Conservation (phyloP, 2,329 filamentous ascomycete species). For the Fusarium sp. region DNA sequence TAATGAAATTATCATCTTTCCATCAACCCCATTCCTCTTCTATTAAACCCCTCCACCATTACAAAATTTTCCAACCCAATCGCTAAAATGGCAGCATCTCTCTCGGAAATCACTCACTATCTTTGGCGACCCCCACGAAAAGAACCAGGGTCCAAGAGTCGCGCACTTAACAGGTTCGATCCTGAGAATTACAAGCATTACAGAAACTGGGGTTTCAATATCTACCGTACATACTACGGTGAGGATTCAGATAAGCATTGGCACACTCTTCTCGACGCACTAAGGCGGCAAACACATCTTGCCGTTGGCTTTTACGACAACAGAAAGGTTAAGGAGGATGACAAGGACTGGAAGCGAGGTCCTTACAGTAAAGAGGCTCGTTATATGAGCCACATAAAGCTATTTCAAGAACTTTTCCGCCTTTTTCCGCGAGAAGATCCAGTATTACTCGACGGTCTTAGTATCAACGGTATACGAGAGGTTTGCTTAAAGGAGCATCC, state of each 20-base stretch:
- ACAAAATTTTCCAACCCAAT: no score
- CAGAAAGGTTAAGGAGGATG: background rate
- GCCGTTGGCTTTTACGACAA: constrained; percentile 1
- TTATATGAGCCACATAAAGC: background rate
- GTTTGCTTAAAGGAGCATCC: background rate
- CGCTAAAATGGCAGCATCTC: background rate
- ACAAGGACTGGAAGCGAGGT: background rate
- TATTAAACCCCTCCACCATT: no score
- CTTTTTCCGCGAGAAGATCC: background rate
- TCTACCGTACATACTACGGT: constrained; percentile 26
- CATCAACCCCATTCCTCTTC: no score
- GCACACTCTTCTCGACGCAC: constrained; percentile 7
- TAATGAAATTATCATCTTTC: no score
- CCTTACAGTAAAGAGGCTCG: background rate
- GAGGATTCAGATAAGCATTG: constrained; percentile 9
- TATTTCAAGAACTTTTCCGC: constrained; percentile 5
- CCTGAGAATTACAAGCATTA: constrained; percentile 25
- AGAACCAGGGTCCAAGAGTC: background rate
- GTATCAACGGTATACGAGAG: background rate
- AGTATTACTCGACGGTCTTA: background rate
- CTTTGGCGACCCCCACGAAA: background rate
- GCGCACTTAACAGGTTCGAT: background rate
- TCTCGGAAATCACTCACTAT: background rate
- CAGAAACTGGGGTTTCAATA: constrained; percentile 16
- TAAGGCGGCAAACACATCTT: constrained; percentile 9